These are phyloP conservation scores for Gossypium stocksii DNA, from an alignment of 345 rosid species.

Conservation along the genomic window DNA sequence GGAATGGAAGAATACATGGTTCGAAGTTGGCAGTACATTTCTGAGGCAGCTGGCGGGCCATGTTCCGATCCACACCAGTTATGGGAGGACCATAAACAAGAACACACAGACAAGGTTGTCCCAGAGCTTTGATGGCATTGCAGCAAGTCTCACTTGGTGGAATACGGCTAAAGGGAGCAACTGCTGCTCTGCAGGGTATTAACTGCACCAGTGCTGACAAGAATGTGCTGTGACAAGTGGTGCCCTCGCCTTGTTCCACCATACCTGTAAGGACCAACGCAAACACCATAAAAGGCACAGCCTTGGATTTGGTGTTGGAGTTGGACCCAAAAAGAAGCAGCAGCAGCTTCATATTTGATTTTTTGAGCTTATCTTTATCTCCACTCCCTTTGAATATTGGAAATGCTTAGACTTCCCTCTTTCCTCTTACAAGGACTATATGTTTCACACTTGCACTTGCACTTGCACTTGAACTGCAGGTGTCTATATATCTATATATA, in stretches of 20 bases:
- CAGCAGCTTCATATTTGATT: constrained; percentile 17
- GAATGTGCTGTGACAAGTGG: constrained; percentile 64
- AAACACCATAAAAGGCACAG: constrained; percentile 24
- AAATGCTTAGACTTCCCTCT: neutral
- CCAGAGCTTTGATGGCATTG: constrained; percentile 62
- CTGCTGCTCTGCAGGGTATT: constrained; percentile 81
- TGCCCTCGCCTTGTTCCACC: constrained; percentile 32
- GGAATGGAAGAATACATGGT: constrained; percentile 48
- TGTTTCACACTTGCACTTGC: neutral
- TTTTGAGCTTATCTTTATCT: neutral
- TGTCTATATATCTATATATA: neutral
- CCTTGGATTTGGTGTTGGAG: constrained; percentile 1
- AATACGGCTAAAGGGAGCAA: constrained; percentile 74
- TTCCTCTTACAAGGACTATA: neutral
- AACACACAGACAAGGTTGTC: constrained; percentile 78
- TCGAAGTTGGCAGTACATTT: constrained; percentile 74
- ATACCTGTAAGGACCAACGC: constrained; percentile 33
- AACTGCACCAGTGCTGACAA: constrained; percentile 77
- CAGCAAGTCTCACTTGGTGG: constrained; percentile 75
- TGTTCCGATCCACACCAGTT: constrained; percentile 67
- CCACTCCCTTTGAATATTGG: neutral
- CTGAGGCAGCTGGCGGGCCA: constrained; percentile 69
- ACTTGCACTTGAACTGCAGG: neutral
- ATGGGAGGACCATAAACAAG: constrained; percentile 81
- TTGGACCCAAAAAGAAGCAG: neutral